A percentile compares a stretch with the other conserved stretches of the same genome.
These are phyloP conservation scores for Hymenoscyphus infarciens DNA, from an alignment of 2,329 filamentous ascomycete species.

Conservation along the genomic window DNA sequence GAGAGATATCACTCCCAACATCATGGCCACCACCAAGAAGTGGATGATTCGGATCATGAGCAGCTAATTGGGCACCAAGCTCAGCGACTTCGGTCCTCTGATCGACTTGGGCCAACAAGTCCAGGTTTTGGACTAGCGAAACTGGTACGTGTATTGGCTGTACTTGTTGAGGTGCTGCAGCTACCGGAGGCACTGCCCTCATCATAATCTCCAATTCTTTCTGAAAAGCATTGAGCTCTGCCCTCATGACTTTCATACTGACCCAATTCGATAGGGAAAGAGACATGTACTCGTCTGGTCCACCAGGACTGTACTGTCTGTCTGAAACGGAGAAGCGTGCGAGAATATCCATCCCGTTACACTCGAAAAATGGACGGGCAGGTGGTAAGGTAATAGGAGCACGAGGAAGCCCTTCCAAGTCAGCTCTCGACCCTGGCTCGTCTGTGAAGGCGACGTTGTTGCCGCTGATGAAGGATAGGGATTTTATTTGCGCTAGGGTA, in stretches of 20 bases:
- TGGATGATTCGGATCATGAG: too few species aligned
- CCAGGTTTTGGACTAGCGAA: too few species aligned
- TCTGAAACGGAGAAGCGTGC: constrained; percentile 13
- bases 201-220: constrained; percentile 20
- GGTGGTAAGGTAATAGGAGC: background rate
- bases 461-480: constrained; percentile 14
- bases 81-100: too few species aligned
- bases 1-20: too few species aligned
- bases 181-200: constrained; percentile 2
- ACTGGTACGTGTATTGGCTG: background rate
- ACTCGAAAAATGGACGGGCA: constrained; percentile 14
- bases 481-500: constrained; percentile 9
- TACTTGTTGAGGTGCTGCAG: background rate
- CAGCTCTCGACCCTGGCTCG: background rate
- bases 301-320: constrained; percentile 16
- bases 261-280: constrained; percentile 21
- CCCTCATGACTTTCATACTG: constrained; percentile 19
- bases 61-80: too few species aligned
- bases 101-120: too few species aligned
- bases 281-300: constrained; percentile 21
- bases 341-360: constrained; percentile 19
- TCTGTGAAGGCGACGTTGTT: constrained; percentile 1
- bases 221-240: constrained; percentile 21
- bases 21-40: too few species aligned
- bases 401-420: background rate